phyloP scores from a whole-genome alignment of 495 filamentous ascomycete species.

The Chlorociboria aeruginascens region DNA sequence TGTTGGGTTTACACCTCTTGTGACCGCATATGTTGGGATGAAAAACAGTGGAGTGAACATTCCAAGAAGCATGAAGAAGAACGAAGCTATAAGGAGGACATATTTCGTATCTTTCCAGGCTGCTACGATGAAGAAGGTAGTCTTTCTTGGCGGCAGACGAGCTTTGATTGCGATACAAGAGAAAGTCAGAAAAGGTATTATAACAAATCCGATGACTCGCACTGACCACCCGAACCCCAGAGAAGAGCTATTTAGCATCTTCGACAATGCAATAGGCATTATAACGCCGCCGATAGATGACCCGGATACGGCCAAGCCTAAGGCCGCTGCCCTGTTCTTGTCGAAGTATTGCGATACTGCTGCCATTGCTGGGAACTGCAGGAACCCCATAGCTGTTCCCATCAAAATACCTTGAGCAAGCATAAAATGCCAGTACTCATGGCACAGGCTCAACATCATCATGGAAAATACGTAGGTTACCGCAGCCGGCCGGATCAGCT shows the following conservation, averaged over 20 bases:
- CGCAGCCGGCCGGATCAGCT: constrained; percentile 25
- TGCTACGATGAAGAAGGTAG: constrained; percentile 23
- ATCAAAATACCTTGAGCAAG: constrained; percentile 60
- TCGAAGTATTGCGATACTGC: constrained; percentile 65
- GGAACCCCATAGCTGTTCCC: constrained; percentile 58
- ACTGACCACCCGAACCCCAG: constrained; percentile 49
- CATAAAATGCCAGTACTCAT: constrained; percentile 59
- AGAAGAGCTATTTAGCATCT: constrained; percentile 5
- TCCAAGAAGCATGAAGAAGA: constrained; percentile 33
- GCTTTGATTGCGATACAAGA: constrained; percentile 28
- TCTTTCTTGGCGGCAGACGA: constrained; percentile 30
- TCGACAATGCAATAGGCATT: constrained; percentile 40
- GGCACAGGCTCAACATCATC: constrained; percentile 55
- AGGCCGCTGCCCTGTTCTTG: constrained; percentile 51
- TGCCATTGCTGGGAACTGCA: constrained; percentile 56
- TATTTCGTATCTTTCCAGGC: constrained; percentile 27
- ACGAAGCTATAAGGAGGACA: constrained; percentile 3
- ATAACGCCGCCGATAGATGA: constrained; percentile 64
- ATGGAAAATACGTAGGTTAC: constrained; percentile 46
- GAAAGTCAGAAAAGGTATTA: constrained; percentile 33
- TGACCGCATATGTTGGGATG: constrained; percentile 37
- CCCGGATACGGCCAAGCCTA: constrained; percentile 55
- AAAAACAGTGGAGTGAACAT: constrained; percentile 44
- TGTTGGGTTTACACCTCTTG: constrained; percentile 28
- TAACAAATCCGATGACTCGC: constrained; percentile 43